These are phyloP conservation scores for Boletus bicolor DNA, from an alignment of 768 basidiomycete species.

Conservation along the genomic window DNA sequence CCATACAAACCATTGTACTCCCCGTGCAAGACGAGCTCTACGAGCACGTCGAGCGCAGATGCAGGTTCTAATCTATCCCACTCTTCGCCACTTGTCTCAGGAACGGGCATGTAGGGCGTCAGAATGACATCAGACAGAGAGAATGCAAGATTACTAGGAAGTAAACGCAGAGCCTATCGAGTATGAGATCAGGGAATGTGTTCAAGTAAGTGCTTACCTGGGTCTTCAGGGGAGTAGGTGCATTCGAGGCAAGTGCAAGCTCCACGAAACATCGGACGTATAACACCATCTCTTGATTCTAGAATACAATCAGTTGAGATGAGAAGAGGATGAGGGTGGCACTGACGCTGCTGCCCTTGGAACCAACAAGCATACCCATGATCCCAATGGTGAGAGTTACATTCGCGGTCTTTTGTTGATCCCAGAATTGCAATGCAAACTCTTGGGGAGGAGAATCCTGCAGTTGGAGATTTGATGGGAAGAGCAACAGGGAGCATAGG, in stretches of 20 bases:
- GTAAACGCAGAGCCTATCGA: slow-evolving; percentile 51
- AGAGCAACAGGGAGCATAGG: slow-evolving; percentile 66
- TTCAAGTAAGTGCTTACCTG: slow-evolving; percentile 48
- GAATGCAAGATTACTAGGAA: slow-evolving; percentile 54
- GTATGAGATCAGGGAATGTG: slow-evolving; percentile 28
- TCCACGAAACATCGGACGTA: slow-evolving; percentile 82
- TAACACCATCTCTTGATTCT: slow-evolving; percentile 56
- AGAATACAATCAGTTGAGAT: slow-evolving; percentile 3
- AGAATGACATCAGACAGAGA: slow-evolving; percentile 65
- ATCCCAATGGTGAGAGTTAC: slow-evolving; percentile 75
- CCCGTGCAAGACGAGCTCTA: slow-evolving; percentile 81
- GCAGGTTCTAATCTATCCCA: slow-evolving; percentile 85
- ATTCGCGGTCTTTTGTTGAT: slow-evolving; percentile 83
- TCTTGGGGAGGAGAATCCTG: slow-evolving; percentile 71
- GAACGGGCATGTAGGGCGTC: slow-evolving; percentile 72
- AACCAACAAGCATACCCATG: slow-evolving; percentile 80
- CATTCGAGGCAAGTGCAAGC: slow-evolving; percentile 89
- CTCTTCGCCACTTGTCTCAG: slow-evolving; percentile 85
- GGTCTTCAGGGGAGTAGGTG: slow-evolving; percentile 82
- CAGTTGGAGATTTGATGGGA: slow-evolving; percentile 59
- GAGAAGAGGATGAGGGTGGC: not conserved
- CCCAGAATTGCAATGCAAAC: slow-evolving; percentile 97
- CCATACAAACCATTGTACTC: slow-evolving; percentile 75
- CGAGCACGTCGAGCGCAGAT: slow-evolving; percentile 77
- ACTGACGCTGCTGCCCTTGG: slow-evolving; percentile 63